phyloP scores from a whole-genome alignment of 768 basidiomycete species.

The Hysterangium stoloniferum region DNA sequence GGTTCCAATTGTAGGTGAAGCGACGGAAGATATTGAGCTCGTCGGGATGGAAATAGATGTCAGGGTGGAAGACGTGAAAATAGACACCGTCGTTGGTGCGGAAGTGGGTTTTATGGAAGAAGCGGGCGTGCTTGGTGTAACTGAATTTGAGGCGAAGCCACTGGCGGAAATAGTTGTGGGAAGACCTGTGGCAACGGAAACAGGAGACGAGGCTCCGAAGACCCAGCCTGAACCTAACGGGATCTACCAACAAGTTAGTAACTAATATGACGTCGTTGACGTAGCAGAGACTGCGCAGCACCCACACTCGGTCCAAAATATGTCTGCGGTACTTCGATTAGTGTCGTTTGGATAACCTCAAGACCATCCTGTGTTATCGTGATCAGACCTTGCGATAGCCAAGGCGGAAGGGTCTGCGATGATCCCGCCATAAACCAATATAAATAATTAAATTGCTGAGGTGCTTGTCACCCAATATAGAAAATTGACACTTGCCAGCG shows the following conservation, averaged over 20 bases:
- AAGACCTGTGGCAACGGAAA: slow-evolving; percentile 30
- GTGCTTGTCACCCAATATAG: too few relatives aligned
- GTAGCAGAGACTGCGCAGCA: slow-evolving; percentile 14
- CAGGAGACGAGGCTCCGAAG: slow-evolving; percentile 68
- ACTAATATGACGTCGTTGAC: not conserved
- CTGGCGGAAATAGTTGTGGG: too few relatives aligned
- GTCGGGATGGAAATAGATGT: slow-evolving; percentile 20
- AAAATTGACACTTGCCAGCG: too few relatives aligned
- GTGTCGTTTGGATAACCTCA: slow-evolving; percentile 28
- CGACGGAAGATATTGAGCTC: slow-evolving; percentile 23
- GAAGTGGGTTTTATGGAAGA: too few relatives aligned
- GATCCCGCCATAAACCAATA: slow-evolving; percentile 28
- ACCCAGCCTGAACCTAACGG: slow-evolving; percentile 64
- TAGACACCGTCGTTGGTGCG: slow-evolving; percentile 17
- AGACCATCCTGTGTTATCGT: slow-evolving; percentile 33
- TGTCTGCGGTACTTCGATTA: slow-evolving; percentile 62
- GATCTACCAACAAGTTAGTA: too few relatives aligned
- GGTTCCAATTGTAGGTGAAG: slow-evolving; percentile 17
- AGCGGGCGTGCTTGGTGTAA: too few relatives aligned
- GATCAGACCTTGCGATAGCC: slow-evolving; percentile 57
- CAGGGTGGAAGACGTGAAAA: slow-evolving; percentile 14
- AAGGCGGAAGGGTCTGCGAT: slow-evolving; percentile 63
- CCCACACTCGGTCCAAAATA: slow-evolving; percentile 81
- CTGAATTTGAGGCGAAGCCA: too few relatives aligned
- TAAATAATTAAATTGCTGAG: too few relatives aligned